Percentiles rank a stretch among this genome's conserved stretches.
phyloP scores from a whole-genome alignment of 495 filamentous ascomycete species.

The Lepraria neglecta region DNA sequence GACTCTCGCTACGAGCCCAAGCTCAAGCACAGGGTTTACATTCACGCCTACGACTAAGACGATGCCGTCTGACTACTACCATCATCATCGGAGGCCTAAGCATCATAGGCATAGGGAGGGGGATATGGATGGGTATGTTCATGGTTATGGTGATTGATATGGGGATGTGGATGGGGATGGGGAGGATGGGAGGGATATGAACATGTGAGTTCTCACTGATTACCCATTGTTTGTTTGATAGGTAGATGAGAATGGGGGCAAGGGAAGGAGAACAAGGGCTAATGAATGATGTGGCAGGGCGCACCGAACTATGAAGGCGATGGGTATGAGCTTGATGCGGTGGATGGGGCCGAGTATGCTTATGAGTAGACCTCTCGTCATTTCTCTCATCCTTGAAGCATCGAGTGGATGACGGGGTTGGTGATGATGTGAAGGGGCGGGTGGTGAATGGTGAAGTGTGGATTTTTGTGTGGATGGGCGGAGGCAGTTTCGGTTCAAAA shows the following conservation, averaged over 20 bases:
- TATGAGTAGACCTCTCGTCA: background rate
- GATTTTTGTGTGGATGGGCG: background rate
- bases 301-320: background rate
- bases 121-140: background rate
- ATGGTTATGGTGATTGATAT: too few relatives aligned
- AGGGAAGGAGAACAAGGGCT: background rate
- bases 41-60: too few relatives aligned
- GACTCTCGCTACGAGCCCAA: background rate
- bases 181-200: too few relatives aligned
- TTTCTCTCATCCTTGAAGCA: background rate
- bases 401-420: too few relatives aligned
- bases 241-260: too few relatives aligned
- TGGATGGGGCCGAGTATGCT: background rate
- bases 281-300: background rate
- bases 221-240: background rate
- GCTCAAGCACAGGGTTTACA: background rate
- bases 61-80: background rate
- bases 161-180: too few relatives aligned
- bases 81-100: conserved; percentile 3
- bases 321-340: background rate
- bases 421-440: too few relatives aligned
- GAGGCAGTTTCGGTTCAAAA: background rate
- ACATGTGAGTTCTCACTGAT: too few relatives aligned
- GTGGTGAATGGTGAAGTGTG: too few relatives aligned
- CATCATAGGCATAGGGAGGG: background rate